Base-by-base conservation (phyloP, 2,329 filamentous ascomycete genomes). In the Colletotrichum filicis region DNA sequence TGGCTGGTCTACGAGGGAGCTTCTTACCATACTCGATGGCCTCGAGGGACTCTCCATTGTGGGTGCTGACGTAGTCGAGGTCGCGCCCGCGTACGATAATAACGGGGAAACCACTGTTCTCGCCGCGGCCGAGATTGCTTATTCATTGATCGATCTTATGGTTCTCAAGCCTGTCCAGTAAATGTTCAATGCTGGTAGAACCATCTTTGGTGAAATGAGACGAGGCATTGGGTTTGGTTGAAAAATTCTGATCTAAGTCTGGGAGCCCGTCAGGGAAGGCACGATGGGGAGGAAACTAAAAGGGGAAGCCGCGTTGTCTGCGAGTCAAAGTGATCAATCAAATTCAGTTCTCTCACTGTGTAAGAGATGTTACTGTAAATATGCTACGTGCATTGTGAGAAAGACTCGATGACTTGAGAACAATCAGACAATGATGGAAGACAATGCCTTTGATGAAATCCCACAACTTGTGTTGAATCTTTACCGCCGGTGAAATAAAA, bases 11-110 rank as follows among this genome's bases (percentile, higher is more conserved):
- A 94, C 91, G 5, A 87, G 94, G 46, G 94, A 96, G 82, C 84
- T 97, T 72, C 92, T 95, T 74, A 86, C 91, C 3, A 92, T 96
- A 68, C 82, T 96, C 74, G 88, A 94, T 26, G 93, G 92, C 0
- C 88, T 96, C 14, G 91, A 92, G 77, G 89, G 86, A 0, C 81
- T 96, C 78, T 93, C 94, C 75, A 85, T 96, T 6, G 90, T 96
- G 0, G 94, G 93, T 1, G 94, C 92, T 0, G 94, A 96, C 83
- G 89, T 96, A 60, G 94, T 96, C 4, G 94, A 96, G 83, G 93
- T 96, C 6, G 89, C 92, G 1, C 94, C 94, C 0, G 90, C 90
- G 4, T 96, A 95, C 80, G 94, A 96, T 82, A 92, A 92, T 24
- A 85, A 84, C 12, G 93, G 90, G 3, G 94, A 96, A 83, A 91